Conservation (phyloP, 306 rosid species). For the Prunus mira region DNA sequence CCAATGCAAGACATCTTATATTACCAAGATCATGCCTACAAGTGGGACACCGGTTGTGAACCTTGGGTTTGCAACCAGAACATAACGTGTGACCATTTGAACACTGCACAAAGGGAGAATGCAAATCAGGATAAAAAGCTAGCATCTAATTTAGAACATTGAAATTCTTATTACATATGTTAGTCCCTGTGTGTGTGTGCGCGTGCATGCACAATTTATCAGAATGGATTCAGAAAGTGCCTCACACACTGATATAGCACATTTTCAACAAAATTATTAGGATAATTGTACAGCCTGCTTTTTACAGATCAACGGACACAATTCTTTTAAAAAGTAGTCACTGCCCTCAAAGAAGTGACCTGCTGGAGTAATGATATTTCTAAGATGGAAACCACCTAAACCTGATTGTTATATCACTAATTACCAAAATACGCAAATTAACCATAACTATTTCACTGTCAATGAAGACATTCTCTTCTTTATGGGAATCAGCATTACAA, state of each 20-base stretch:
- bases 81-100: slow-evolving; percentile 94
- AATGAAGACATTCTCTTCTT: too few relatives aligned
- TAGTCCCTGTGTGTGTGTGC: neutral
- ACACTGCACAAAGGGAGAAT: slow-evolving; percentile 55
- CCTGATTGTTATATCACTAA: too few relatives aligned
- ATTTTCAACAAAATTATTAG: too few relatives aligned
- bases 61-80: slow-evolving; percentile 92
- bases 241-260: neutral
- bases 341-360: too few relatives aligned
- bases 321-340: too few relatives aligned
- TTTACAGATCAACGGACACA: too few relatives aligned
- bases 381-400: too few relatives aligned
- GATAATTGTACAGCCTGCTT: too few relatives aligned
- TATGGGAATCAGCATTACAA: too few relatives aligned
- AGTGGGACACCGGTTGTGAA: slow-evolving; percentile 94
- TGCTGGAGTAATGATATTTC: too few relatives aligned
- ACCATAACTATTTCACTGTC: too few relatives aligned
- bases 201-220: neutral
- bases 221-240: neutral
- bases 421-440: too few relatives aligned
- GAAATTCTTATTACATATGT: neutral
- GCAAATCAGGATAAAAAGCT: neutral
- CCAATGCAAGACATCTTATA: slow-evolving; percentile 90
- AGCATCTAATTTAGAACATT: neutral
- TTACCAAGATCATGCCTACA: slow-evolving; percentile 94